Percentiles rank a stretch among this genome's conserved stretches.
Evolutionary conservation across 78 protist genomes (phyloP).

Genomic region (Protostelium mycophagum): DNA sequence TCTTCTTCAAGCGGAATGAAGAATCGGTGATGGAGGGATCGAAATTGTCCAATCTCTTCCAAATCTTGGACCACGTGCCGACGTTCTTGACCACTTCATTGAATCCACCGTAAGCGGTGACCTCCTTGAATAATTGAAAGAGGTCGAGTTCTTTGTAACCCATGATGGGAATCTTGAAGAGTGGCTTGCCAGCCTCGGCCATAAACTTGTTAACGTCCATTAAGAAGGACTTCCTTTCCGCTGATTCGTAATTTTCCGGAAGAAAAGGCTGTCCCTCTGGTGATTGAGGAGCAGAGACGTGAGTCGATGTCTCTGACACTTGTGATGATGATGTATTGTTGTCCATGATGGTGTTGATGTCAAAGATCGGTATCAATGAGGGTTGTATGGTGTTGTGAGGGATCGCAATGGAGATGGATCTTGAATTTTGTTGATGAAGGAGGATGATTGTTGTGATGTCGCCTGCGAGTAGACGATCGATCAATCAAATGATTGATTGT

Average conservation of each 20-base stretch:
- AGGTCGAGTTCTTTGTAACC: conserved; percentile 13
- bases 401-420: no score
- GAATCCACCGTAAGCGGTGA: conserved; percentile 6
- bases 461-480: no score
- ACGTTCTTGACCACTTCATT: conserved; percentile 8
- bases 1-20: conserved; percentile 8
- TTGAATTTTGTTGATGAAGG: no score
- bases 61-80: conserved; percentile 7
- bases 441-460: no score
- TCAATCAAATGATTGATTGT: no score
- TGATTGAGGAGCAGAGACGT: no score
- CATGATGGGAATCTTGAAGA: conserved; percentile 11
- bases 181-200: conserved; percentile 10
- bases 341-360: no score
- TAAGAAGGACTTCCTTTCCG: background rate
- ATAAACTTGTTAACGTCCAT: conserved; percentile 2
- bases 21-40: conserved; percentile 12
- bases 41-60: conserved; percentile 3
- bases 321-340: background rate
- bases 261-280: background rate
- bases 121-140: conserved; percentile 1
- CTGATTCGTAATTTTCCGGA: background rate
- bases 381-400: no score
- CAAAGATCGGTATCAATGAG: no score
- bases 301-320: background rate